Base-by-base conservation (phyloP, 2,329 filamentous ascomycete genomes). In the Ascochyta clinopodiicola region DNA sequence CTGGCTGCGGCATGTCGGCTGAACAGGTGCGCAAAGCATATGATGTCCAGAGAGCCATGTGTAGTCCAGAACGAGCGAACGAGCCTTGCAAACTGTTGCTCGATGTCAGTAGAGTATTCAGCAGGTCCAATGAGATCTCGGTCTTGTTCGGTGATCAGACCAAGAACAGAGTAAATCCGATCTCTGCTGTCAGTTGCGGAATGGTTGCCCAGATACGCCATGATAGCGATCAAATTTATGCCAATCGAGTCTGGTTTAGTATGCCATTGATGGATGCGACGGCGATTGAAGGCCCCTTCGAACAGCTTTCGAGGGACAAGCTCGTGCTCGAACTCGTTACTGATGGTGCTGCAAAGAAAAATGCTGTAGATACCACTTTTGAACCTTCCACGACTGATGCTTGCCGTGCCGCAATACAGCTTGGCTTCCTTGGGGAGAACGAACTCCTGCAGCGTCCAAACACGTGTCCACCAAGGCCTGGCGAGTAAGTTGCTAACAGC, bases 1-100 rank as follows among this genome's bases (percentile, higher is more conserved):
- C 31, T 40, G 3, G 57, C 51, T 6, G 56, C 61, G 2, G 67
- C 57, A 34, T 66, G 62, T 6, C 63, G 59, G 35, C 62, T 68
- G 49, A 72, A 73, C 1, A 71, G 21, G 51, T 72, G 68, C 15
- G 61, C 52, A 34, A 72, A 73, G 45, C 68, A 73, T 7, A 73
- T 59, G 4, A 72, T 70, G 42, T 72, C 70, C 9, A 73, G 44
- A 39, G 57, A 66, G 1, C 34, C 36, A 25, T 71, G 64, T 10
- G 57, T 58, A 1, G 38, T 51, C 68, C 69, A 72, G 36, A 66
- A 73, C 0, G 66, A 66, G 10, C 53, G 60, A 9, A 73, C 70
- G 6, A 73, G 68, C 24, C 51, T 68, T 15, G 69, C 66, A 32
- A 68, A 71, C 15, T 66, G 59, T 7, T 59, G 24, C 21, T 63